Evolutionary conservation across 2,329 filamentous ascomycete genomes (phyloP).

Genomic region (Clarireedia monteithiana): DNA sequence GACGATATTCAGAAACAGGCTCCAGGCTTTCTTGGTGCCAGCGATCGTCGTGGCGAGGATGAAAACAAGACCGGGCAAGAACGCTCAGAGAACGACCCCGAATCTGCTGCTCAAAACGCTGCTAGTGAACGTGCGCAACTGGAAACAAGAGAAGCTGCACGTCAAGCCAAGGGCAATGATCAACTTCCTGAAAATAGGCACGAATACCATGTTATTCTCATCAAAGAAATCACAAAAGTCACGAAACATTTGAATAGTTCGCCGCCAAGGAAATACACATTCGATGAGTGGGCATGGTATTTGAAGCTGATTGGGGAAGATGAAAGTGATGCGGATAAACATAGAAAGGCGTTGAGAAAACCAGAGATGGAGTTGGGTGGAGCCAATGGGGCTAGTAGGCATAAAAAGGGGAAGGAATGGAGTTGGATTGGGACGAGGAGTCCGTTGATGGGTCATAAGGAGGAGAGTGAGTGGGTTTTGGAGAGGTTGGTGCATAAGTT

Average conservation of each 20-base stretch:
- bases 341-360: slow-evolving; percentile 32
- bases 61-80: slow-evolving; percentile 17
- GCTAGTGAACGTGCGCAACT: slow-evolving; percentile 10
- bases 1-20: slow-evolving; percentile 27
- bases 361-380: slow-evolving; percentile 12
- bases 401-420: slow-evolving; percentile 40
- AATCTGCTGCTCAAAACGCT: slow-evolving; percentile 16
- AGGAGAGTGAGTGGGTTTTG: slow-evolving; percentile 67
- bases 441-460: slow-evolving; percentile 60
- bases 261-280: slow-evolving; percentile 60
- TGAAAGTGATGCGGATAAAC: slow-evolving; percentile 43
- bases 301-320: slow-evolving; percentile 68
- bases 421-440: slow-evolving; percentile 66
- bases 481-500: slow-evolving; percentile 54
- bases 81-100: slow-evolving; percentile 15
- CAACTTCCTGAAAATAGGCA: slow-evolving; percentile 27
- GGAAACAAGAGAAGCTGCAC: slow-evolving; percentile 9
- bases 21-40: slow-evolving; percentile 35
- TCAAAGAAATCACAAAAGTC: slow-evolving; percentile 61
- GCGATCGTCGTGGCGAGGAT: slow-evolving; percentile 14
- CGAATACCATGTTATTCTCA: slow-evolving; percentile 56
- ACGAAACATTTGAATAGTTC: slow-evolving; percentile 52
- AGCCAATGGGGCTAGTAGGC: slow-evolving; percentile 23
- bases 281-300: slow-evolving; percentile 83
- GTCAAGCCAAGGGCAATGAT: slow-evolving; percentile 13